Evolutionary conservation across 805 yeast species (phyloP), one percentile per base, ranked within the genome.

Genomic region (Candida stauntonica): DNA sequence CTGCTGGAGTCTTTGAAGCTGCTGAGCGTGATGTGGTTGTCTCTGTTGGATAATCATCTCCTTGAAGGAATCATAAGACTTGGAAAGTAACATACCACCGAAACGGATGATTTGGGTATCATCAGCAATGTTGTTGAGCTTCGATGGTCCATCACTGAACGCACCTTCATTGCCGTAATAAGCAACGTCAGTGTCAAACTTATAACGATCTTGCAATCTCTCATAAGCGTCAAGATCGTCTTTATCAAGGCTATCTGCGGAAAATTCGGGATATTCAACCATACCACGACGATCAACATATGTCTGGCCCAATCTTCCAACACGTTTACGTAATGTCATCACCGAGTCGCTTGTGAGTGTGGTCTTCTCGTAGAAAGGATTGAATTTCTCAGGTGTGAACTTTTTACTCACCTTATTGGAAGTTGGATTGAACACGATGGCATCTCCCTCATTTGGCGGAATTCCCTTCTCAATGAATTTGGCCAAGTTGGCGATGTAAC

Each of bases 21-120:
- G 39, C 17, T 33, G 33, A 8, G 36, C 41, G 21, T 38, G 37
- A n/a, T 44, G 48, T 5, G 39, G 42, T 15, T 45, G 46, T 38
- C 49, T 35, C 18, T 93, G 72, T 61, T 79, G 79, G 53, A 77
- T 72, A 39, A 85, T 78, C 16, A 89, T 82, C 55, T 88, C 87
- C 51, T 86, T 68, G 46, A 81, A 65, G 35, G 80, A 73, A 38
- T 88, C 96, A 55, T 85, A 85, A 0, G 96, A 81, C 60, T 89
- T 91, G 4, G 93, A 77, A 29, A 88, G 68, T 23, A 91, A 63
- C 96, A 88, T 88, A 6, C 95, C 77, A 7, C 96, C 96, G 62
- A 89, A 89, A 43, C 97, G 69, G 21, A 91, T 85, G 1, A 85
- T 80, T 61, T 89, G 97, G 2, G 96, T 88, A 36, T 81, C 91